These are phyloP conservation scores for Agrocybe chaxingu DNA, from an alignment of 768 basidiomycete genomes.

Conservation along the genomic window DNA sequence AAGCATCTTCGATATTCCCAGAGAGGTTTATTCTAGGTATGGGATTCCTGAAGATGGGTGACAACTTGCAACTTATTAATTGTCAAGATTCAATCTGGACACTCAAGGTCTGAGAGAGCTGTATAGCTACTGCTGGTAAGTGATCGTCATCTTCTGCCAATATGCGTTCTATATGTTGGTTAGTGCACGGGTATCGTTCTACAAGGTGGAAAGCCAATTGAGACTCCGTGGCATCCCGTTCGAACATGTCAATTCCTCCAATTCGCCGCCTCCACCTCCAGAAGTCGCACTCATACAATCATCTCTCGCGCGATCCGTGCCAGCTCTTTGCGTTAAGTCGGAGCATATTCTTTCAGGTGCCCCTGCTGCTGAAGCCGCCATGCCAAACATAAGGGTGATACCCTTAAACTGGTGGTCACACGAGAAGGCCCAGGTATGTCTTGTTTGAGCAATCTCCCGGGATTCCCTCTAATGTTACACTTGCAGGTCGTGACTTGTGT, in stretches of 20 bases:
- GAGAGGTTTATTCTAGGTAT: conserved; percentile 16
- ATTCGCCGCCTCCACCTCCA: conserved; percentile 33
- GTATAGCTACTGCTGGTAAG: conserved; percentile 85
- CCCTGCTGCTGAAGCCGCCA: conserved; percentile 86
- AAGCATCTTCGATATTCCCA: too few species aligned
- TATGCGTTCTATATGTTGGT: neutral
- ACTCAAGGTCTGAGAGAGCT: conserved; percentile 73
- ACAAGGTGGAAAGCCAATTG: conserved; percentile 84
- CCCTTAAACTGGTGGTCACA: conserved; percentile 92
- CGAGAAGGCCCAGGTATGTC: conserved; percentile 56
- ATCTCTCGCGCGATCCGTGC: conserved; percentile 73
- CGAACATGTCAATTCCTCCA: conserved; percentile 64
- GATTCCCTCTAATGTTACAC: conserved; percentile 3
- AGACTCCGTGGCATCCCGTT: conserved; percentile 79
- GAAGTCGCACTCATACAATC: conserved; percentile 63
- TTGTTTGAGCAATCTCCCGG: conserved; percentile 5
- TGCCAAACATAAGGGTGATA: conserved; percentile 88
- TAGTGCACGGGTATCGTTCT: conserved; percentile 89
- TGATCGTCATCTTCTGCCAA: neutral
- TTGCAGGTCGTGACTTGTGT: conserved; percentile 81
- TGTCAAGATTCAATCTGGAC: conserved; percentile 59
- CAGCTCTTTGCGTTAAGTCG: conserved; percentile 80
- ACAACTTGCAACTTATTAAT: too few species aligned
- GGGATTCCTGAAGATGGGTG: neutral
- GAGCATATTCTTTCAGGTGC: conserved; percentile 78